Evolutionary conservation across 148 eudicot genomes (phyloP), one percentile per base, ranked within the genome.

Genomic region (Linanthus parryae): DNA sequence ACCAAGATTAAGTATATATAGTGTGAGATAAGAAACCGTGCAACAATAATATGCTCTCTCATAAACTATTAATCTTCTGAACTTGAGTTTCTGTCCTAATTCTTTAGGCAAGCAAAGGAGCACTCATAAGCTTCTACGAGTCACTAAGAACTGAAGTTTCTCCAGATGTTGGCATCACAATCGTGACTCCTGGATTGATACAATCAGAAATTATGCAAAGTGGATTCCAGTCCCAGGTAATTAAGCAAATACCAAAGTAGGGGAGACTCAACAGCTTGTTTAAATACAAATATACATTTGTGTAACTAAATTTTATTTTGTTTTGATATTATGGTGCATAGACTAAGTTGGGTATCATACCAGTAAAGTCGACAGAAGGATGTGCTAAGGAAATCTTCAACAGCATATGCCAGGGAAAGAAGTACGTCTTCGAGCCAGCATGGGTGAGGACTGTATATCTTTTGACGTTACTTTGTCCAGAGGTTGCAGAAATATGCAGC

Each of bases 51-150:
- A 17, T 42, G 46, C 21, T 54, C 18, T 8, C 9, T 38, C 30
- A 22, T 0, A 25, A n/a, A 19, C 49, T 3, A 17, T 27, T 56
- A 26, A 38, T 26, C 6, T 0, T 2, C 17, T 13, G 3, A 1
- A 42, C 31, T 1, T 56, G 9, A 37, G 21, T n/a, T n/a, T n/a
- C n/a, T n/a, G n/a, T n/a, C n/a, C 28, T 57, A 13, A 7, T 33
- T 6, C n/a, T 14, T 5, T 28, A 85, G 85, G 88, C 88, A 25
- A 81, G 85, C 69, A 82, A 85, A 59, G 88, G 75, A 33, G 85
- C 88, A 52, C 7, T 78, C 5, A 6, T 62, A 11, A 65, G 47
- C 21, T 75, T 84, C 47, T 84, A 57, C 19, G 88, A 84, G 64
- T 61, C 82, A 2, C 16, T 84, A 10, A 64, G 88, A 52, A 27